Evolutionary conservation across 192 early-diverging fungal genomes (phyloP), one percentile per base, ranked within the genome.

Genomic region (Coemansia sp.): DNA sequence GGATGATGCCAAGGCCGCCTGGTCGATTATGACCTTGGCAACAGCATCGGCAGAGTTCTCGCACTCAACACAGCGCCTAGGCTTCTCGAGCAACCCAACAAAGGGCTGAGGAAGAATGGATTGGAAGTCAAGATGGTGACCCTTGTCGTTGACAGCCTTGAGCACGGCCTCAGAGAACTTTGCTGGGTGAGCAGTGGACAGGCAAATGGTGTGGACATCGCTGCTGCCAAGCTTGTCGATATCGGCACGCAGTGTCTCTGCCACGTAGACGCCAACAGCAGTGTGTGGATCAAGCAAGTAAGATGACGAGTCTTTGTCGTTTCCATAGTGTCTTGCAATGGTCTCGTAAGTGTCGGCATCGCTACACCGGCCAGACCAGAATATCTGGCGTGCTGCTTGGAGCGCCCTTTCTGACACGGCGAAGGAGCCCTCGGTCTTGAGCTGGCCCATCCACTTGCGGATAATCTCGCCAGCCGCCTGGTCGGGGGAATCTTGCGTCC

Each of bases 271-370:
- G 68, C 96, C 97, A 56, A 99, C 94, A 6, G 97, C 95, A 2
- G 96, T 99, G 66, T 99, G 97, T 22, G 97, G 97, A 68, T 98
- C 96, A 51, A 99, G 84, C 41, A 97, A 73, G 52, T 99, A 98
- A 1, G 83, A 43, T 9, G 52, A 59, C 8, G 76, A 62, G 10
- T 84, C 62, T 15, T 68, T 61, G 11, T 85, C 64, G 19, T 67
- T 60, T 16, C 89, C 82, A 32, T 76, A 67, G 72, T 92, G 85
- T 83, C 90, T 93, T 15, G 77, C 79, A 45, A 98, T 98, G 41
- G 90, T 89, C 22, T 87, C 85, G 39, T 88, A 72, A 9, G 94
- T 96, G 67, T 93, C 84, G 12, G 49, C 68, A 80, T 97, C 90
- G 52, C 86, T 84, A 22, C 94, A 91, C 18, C 85, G 81, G 47